Evolutionary conservation across 495 filamentous ascomycete species (phyloP), one percentile per base, ranked within the genome.

Genomic region (Wilcoxina mikolae): DNA sequence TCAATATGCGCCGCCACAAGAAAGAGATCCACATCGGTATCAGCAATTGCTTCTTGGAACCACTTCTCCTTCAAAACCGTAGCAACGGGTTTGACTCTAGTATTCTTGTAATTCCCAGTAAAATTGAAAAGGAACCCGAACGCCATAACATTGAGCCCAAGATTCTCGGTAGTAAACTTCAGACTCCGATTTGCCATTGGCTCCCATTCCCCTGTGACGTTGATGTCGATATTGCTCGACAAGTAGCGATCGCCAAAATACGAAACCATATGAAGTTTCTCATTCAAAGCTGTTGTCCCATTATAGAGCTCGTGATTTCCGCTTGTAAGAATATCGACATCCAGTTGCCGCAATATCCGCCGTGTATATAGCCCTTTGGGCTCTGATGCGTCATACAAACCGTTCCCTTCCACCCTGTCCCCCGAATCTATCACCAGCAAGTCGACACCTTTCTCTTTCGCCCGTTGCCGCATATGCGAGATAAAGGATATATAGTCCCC

Each of bases 111-210:
- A 62, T 93, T 94, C 15, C 81, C 82, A 4, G 73, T 83, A 61
- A 98, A 98, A 68, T 98, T 79, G 68, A 94, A 98, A 2, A 98
- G 70, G 62, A 96, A 96, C 24, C 93, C 91, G 64, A 98, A 85
- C 1, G 89, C 85, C 31, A 87, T 72, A 54, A 98, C 79, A 23
- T 83, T 80, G 56, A 93, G 80, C 18, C 81, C 81, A 57, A 86
- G 82, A 39, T 91, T 85, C 69, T 87, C 84, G 11, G 93, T 96
- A 24, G 76, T 84, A 66, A 98, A 93, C 65, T 85, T 93, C 67
- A 80, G 78, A 65, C 77, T 95, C 1, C 93, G 73, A 56, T 79
- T 82, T 24, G 87, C 88, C 58, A 95, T 74, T 4, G 91, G 85
- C 29, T 84, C 75, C 46, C 76, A 72, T 57, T 82, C 73, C 3